phyloP scores from a whole-genome alignment of 257 asterid genomes.

The Solanum chiquidenum region DNA sequence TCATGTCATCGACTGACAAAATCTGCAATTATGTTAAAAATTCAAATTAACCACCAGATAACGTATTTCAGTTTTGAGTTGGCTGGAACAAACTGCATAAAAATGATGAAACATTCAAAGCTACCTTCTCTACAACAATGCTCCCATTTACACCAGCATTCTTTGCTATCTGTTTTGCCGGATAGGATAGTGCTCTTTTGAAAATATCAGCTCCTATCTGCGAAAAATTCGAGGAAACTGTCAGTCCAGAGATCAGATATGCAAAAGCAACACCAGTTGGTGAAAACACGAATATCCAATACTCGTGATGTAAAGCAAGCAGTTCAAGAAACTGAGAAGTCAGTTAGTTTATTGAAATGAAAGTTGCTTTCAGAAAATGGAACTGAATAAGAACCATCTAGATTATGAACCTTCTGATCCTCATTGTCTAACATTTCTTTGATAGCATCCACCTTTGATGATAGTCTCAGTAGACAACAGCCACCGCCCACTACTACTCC shows the following conservation, averaged over 20 bases:
- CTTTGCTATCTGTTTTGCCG: slow-evolving; percentile 70
- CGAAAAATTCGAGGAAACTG: not conserved
- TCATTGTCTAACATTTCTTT: slow-evolving; percentile 55
- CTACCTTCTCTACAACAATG: slow-evolving; percentile 54
- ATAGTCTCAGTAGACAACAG: slow-evolving; percentile 71
- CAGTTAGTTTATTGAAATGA: not conserved
- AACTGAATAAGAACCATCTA: not conserved
- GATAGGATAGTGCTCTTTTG: slow-evolving; percentile 66
- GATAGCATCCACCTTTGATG: slow-evolving; percentile 46
- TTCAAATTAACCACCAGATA: not conserved
- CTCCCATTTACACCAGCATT: slow-evolving; percentile 79
- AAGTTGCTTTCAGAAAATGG: not conserved
- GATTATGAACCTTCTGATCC: slow-evolving; percentile 45
- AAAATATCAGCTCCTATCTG: slow-evolving; percentile 88
- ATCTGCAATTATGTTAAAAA: slow-evolving; percentile 27
- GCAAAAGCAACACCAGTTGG: not conserved
- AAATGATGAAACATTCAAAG: not conserved
- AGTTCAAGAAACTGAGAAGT: not conserved
- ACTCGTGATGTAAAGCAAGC: not conserved
- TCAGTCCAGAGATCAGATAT: not conserved
- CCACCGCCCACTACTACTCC: slow-evolving; percentile 89
- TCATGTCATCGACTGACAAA: slow-evolving; percentile 41
- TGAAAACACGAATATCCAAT: not conserved
- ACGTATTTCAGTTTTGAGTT: not conserved
- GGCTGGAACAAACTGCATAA: not conserved